A percentile compares a stretch with the other conserved stretches of the same genome.
phyloP scores from a whole-genome alignment of 306 rosid genomes.

The Elaeagnus macrophylla region DNA sequence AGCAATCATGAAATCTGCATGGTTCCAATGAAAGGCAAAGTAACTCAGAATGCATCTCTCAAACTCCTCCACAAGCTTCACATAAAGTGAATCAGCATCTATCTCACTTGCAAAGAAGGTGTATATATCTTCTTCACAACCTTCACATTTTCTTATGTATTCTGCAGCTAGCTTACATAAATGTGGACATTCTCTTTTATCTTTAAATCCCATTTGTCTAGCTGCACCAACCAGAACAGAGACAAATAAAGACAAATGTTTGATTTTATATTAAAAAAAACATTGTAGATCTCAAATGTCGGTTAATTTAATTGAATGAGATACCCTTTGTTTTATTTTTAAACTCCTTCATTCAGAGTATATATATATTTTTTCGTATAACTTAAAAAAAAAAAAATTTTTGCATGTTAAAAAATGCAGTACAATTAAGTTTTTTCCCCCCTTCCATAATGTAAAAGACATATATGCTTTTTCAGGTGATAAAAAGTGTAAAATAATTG shows the following conservation, averaged over 20 bases:
- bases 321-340: too few species aligned
- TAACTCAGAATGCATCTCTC: slow-evolving; percentile 97
- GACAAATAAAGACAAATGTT: not conserved
- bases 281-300: too few species aligned
- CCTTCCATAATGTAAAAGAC: not conserved
- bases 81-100: slow-evolving; percentile 75
- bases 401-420: too few species aligned
- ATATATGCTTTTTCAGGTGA: too few species aligned
- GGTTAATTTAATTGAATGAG: too few species aligned
- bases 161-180: slow-evolving; percentile 83
- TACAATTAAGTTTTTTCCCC: too few species aligned
- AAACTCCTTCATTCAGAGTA: too few species aligned
- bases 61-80: slow-evolving; percentile 95
- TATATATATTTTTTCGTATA: too few species aligned
- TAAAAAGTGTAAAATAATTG: not conserved
- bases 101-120: slow-evolving; percentile 63
- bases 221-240: slow-evolving; percentile 43
- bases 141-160: slow-evolving; percentile 64
- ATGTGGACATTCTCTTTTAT: slow-evolving; percentile 63
- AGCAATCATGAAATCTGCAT: slow-evolving; percentile 64
- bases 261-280: too few species aligned
- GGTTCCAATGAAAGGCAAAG: slow-evolving; percentile 88
- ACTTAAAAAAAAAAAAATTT: too few species aligned
- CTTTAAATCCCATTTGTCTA: slow-evolving; percentile 89
- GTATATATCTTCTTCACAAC: slow-evolving; percentile 71